Evolutionary conservation across 1,139 yeast genomes (phyloP).

Genomic region (Ogataea hybrid): DNA sequence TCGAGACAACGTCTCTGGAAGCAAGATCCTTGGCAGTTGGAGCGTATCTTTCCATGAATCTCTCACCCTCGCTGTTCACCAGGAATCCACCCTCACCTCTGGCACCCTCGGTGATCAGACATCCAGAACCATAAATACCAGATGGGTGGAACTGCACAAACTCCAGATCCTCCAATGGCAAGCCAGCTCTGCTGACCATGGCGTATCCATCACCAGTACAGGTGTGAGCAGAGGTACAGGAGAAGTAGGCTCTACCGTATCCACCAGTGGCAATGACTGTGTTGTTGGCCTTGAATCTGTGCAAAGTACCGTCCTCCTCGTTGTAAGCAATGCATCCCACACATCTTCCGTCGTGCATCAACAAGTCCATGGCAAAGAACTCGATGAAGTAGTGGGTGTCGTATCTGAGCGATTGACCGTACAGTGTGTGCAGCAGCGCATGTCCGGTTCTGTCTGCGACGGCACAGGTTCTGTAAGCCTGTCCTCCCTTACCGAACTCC

Average conservation of each 20-base stretch:
- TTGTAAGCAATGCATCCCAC: constrained; percentile 97
- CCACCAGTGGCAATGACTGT: constrained; percentile 99
- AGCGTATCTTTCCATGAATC: constrained; percentile 99
- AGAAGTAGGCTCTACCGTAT: constrained; percentile 97
- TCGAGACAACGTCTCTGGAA: constrained; percentile 96
- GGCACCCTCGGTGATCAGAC: constrained; percentile 98
- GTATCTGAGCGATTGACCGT: constrained; percentile 95
- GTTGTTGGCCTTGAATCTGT: constrained; percentile 95
- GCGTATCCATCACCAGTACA: constrained; percentile 99
- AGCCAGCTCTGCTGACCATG: constrained; percentile 97
- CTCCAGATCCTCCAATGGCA: constrained; percentile 96
- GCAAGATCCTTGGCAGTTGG: constrained; percentile 99
- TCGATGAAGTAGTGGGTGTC: constrained; percentile 98
- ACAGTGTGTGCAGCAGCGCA: constrained; percentile 91
- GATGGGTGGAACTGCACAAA: constrained; percentile 99
- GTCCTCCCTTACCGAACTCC: constrained; percentile 97
- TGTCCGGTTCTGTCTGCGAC: constrained; percentile 99
- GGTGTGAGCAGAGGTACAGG: constrained; percentile 98
- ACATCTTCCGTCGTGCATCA: constrained; percentile 95
- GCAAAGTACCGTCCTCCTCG: constrained; percentile 98
- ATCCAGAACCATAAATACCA: constrained; percentile 98
- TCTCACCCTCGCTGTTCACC: constrained; percentile 96
- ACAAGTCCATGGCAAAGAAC: constrained; percentile 91
- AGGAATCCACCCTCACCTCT: constrained; percentile 99
- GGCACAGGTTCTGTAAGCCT: constrained; percentile 98